Evolutionary conservation across 352 stramenopile genomes (phyloP).

Genomic region (Globisporangium nagaii): DNA sequence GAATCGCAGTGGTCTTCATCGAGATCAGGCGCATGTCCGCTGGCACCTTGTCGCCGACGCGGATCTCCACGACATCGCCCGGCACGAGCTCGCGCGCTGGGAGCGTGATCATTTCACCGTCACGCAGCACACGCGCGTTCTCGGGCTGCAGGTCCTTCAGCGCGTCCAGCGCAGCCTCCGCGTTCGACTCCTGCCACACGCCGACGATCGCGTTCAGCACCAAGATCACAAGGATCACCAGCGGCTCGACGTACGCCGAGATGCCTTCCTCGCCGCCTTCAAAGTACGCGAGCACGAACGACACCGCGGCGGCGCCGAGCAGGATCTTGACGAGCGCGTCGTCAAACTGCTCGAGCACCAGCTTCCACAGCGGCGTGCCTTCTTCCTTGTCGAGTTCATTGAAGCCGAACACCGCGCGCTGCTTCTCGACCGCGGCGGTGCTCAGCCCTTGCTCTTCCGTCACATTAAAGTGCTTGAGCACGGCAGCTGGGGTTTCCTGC

Average conservation of each 20-base stretch:
- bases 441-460: conserved; percentile 53
- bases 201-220: conserved; percentile 95
- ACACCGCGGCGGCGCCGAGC: conserved; percentile 93
- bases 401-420: conserved; percentile 55
- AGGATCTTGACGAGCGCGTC: conserved; percentile 98
- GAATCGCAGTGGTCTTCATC: conserved; percentile 93
- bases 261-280: conserved; percentile 85
- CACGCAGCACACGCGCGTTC: conserved; percentile 83
- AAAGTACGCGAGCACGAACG: conserved; percentile 91
- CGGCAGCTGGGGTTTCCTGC: conserved; percentile 57
- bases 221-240: conserved; percentile 97
- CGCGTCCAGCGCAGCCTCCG: conserved; percentile 91
- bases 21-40: conserved; percentile 94
- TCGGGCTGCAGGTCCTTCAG: conserved; percentile 95
- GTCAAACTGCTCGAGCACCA: conserved; percentile 99
- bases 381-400: conserved; percentile 91
- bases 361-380: conserved; percentile 86
- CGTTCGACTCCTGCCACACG: conserved; percentile 95
- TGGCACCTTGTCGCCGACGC: conserved; percentile 96
- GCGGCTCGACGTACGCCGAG: conserved; percentile 93
- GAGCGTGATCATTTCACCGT: conserved; percentile 83
- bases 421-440: conserved; percentile 45
- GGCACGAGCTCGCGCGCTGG: conserved; percentile 91
- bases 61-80: conserved; percentile 95
- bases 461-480: conserved; percentile 75